Base-by-base conservation (phyloP, 805 yeast genomes). In the Metschnikowia hibisci region DNA sequence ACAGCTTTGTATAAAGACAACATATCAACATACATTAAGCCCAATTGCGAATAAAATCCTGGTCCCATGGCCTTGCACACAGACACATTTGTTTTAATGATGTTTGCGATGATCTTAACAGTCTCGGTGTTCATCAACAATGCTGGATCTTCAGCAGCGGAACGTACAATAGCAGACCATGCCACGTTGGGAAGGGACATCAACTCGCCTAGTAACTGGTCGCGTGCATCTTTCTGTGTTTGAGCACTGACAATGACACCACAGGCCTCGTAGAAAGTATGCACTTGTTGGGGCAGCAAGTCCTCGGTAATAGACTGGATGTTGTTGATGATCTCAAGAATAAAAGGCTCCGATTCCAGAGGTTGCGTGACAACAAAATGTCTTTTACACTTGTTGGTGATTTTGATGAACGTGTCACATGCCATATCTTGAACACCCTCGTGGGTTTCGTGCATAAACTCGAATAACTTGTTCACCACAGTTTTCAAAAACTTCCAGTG, bases 381-480 rank as follows among this genome's bases (percentile, higher is more conserved):
- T 53, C 90, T 82, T 66, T 89, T 90, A 76, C 99, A 93, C 68
- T 93, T 93, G 54, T 80, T 83, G 16, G 96, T 87, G 63, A 93
- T 93, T 65, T 93, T 93, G 61, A 91, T 91, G 62, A 93, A 93
- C 0, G 99, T 93, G 66, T 93, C 99, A 73, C 99, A 93, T 7
- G 99, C 99, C 99, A 93, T 93, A 66, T 93, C 99, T 70, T 93
- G 99, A 48, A 93, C 99, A 71, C 99, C 99, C 66, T 91, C 99
- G 66, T 93, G 99, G n/a, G 97, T 89, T 74, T 93, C 99, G 71
- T 93, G 98, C 99, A 93, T 93, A 60, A 93, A 93, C 65, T 93
- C 99, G 65, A 93, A 93, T 57, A 93, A 76, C 66, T 93, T 93
- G 67, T 87, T 84, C 47, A 93, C 91, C 34, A 93, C 99, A 0